Evolutionary conservation across 2,329 filamentous ascomycete genomes (phyloP).

Genomic region (Zymoseptoria ardabiliae): DNA sequence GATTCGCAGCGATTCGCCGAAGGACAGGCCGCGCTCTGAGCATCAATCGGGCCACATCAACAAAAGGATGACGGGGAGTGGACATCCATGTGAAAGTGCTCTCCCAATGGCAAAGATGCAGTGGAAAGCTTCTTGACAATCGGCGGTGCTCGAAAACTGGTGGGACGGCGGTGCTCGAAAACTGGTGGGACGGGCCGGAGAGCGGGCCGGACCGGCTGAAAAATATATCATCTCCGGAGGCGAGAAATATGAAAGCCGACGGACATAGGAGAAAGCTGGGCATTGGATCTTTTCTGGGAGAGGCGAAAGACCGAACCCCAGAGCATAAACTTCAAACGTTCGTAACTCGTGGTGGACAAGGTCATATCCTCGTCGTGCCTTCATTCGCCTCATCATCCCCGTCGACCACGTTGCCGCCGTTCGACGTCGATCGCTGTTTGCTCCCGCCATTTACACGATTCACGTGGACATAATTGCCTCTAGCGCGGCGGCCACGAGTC

Average conservation of each 20-base stretch:
- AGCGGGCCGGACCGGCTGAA: neutral
- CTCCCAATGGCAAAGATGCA: neutral
- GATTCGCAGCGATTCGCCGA: slow-evolving; percentile 5
- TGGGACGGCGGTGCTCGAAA: neutral
- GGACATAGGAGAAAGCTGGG: neutral
- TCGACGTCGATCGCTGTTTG: neutral
- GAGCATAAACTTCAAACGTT: no score
- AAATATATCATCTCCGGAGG: neutral
- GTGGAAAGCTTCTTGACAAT: neutral
- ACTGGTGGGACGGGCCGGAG: neutral
- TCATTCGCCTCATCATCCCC: neutral
- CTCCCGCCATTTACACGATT: neutral
- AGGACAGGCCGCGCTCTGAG: slow-evolving; percentile 13
- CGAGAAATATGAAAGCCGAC: neutral
- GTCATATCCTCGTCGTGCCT: neutral
- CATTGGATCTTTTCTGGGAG: neutral
- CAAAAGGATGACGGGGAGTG: neutral
- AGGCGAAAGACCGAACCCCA: neutral
- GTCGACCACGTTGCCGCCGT: neutral
- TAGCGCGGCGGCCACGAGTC: neutral
- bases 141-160: neutral
- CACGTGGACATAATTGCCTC: neutral
- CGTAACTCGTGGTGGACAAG: neutral
- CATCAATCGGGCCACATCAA: slow-evolving; percentile 20
- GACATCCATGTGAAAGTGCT: neutral